phyloP scores from a whole-genome alignment of 2,329 filamentous ascomycete genomes.

The Dothistroma pini region DNA sequence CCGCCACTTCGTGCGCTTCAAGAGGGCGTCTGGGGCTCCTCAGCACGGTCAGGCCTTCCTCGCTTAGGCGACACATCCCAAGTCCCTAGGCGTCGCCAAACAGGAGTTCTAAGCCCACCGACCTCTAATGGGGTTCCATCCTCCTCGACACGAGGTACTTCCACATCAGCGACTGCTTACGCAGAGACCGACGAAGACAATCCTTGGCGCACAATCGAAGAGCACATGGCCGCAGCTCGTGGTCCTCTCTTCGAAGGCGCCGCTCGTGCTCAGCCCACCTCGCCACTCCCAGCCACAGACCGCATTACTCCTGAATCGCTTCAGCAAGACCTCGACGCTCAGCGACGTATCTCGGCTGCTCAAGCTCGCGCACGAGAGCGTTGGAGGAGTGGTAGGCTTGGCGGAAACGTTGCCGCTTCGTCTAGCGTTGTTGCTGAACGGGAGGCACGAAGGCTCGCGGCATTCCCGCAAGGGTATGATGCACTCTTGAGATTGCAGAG shows the following conservation, averaged over 20 bases:
- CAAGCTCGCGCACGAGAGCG: constrained; percentile 19
- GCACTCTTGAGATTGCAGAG: constrained; percentile 13
- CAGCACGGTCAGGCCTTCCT: constrained; percentile 12
- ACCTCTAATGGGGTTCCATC: constrained; percentile 11
- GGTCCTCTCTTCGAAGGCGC: constrained; percentile 35
- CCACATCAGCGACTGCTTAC: constrained; percentile 27
- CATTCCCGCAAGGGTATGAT: constrained; percentile 28
- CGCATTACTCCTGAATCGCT: constrained; percentile 12
- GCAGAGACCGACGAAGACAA: constrained; percentile 34
- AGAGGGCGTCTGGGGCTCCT: constrained; percentile 14
- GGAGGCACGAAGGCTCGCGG: constrained; percentile 18
- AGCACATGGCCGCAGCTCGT: constrained; percentile 39
- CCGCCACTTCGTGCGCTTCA: constrained; percentile 16
- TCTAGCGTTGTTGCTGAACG: constrained; percentile 10
- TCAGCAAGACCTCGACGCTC: constrained; percentile 19
- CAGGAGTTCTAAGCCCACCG: constrained; percentile 37
- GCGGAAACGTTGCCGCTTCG: constrained; percentile 1
- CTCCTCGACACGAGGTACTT: constrained; percentile 4
- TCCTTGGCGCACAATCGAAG: constrained; percentile 49
- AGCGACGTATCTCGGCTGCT: constrained; percentile 15
- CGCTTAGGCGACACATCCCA: constrained; percentile 23
- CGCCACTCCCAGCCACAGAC: constrained; percentile 17
- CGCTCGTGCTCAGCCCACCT: constrained; percentile 21
- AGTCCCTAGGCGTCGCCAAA: constrained; percentile 39
- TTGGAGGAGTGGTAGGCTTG: constrained; percentile 17